phyloP scores from a whole-genome alignment of 2,329 filamentous ascomycete species.

The Xylariaceae sp. region DNA sequence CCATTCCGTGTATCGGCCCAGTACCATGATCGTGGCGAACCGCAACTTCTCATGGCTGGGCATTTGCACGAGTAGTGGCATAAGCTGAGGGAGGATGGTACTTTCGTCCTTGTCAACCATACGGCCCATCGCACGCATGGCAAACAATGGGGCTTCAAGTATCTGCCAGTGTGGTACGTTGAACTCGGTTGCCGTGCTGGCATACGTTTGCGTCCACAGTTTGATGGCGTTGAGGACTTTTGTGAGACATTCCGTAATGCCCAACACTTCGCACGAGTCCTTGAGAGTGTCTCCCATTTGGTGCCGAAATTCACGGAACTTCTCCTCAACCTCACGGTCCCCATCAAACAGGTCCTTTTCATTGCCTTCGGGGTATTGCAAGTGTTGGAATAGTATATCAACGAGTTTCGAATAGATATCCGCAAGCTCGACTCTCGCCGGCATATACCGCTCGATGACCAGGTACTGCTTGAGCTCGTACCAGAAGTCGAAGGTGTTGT shows the following conservation, averaged over 20 bases:
- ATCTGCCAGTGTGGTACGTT: conserved; percentile 93
- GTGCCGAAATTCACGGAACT: conserved; percentile 93
- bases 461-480: conserved; percentile 97
- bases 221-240: conserved; percentile 87
- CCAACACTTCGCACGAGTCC: conserved; percentile 94
- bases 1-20: conserved; percentile 97
- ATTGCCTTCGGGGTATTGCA: conserved; percentile 75
- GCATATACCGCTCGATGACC: conserved; percentile 81
- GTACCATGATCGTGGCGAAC: conserved; percentile 96
- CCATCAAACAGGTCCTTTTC: conserved; percentile 88
- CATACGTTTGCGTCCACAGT: conserved; percentile 80
- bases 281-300: conserved; percentile 97
- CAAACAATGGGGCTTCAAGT: conserved; percentile 89
- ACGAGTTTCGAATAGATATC: conserved; percentile 86
- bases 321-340: conserved; percentile 91
- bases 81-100: conserved; percentile 82
- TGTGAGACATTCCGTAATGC: conserved; percentile 80
- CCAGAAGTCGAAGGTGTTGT: conserved; percentile 95
- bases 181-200: conserved; percentile 63
- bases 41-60: conserved; percentile 96
- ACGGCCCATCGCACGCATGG: conserved; percentile 89
- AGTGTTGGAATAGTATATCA: conserved; percentile 84
- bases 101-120: conserved; percentile 91
- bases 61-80: conserved; percentile 89
- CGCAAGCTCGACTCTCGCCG: conserved; percentile 69